phyloP scores from a whole-genome alignment of 2,329 filamentous ascomycete genomes.

The Sphaerulina populicola region DNA sequence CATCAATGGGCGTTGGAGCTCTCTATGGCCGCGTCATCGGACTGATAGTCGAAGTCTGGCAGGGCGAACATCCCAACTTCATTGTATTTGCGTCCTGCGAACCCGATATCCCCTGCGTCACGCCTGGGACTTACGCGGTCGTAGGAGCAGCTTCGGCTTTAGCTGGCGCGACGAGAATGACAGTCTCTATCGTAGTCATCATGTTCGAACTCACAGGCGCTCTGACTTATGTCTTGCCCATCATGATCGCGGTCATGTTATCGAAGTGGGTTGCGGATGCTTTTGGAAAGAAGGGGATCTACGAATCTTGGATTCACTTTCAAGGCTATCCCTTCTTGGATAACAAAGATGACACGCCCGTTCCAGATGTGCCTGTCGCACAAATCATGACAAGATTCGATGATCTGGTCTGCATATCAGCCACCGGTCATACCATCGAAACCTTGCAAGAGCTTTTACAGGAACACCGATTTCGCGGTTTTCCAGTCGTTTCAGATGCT shows the following conservation, averaged over 20 bases:
- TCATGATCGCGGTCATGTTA: constrained; percentile 98
- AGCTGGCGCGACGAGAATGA: constrained; percentile 89
- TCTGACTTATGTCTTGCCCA: constrained; percentile 89
- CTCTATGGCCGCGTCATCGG: constrained; percentile 82
- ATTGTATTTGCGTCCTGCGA: constrained; percentile 71
- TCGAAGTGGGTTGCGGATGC: constrained; percentile 98
- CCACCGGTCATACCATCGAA: constrained; percentile 70
- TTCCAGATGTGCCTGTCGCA: constrained; percentile 76
- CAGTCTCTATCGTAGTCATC: constrained; percentile 95
- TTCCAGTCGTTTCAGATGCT: constrained; percentile 76
- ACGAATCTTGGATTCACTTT: constrained; percentile 95
- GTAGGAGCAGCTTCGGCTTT: constrained; percentile 92
- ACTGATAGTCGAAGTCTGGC: constrained; percentile 81
- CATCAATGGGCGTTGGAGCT: constrained; percentile 91
- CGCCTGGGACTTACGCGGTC: constrained; percentile 91
- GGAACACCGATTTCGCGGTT: constrained; percentile 74
- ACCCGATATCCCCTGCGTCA: constrained; percentile 79
- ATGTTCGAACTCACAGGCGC: constrained; percentile 98
- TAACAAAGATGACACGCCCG: constrained; percentile 66
- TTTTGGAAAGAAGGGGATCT: constrained; percentile 85
- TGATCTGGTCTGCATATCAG: constrained; percentile 79
- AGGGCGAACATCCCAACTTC: constrained; percentile 65
- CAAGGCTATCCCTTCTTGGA: constrained; percentile 94
- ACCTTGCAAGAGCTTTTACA: constrained; percentile 63
- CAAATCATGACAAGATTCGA: constrained; percentile 90